A percentile compares a stretch with the other conserved stretches of the same genome.
Evolutionary conservation across 2,329 filamentous ascomycete species (phyloP).

Genomic region (Eurotiales sp.): DNA sequence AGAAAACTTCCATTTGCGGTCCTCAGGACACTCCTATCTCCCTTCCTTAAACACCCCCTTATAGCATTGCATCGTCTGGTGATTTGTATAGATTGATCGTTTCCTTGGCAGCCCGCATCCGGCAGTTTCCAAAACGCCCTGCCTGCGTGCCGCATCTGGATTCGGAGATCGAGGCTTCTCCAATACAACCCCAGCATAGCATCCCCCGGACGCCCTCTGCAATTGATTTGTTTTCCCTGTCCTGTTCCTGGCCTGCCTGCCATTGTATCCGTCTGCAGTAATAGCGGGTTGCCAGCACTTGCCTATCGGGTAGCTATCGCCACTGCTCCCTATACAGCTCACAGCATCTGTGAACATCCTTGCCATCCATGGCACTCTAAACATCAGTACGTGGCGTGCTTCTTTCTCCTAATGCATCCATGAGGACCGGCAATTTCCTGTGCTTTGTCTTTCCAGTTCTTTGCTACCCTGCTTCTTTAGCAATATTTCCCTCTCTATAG

Average conservation of each 20-base stretch:
- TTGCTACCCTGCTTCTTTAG: neutral
- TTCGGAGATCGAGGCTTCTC: neutral
- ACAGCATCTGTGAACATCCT: constrained; percentile 3
- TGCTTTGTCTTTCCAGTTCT: neutral
- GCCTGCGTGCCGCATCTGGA: too few relatives aligned
- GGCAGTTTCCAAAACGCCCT: too few relatives aligned
- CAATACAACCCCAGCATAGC: neutral
- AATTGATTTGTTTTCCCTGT: neutral
- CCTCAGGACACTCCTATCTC: too few relatives aligned
- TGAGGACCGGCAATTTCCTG: neutral
- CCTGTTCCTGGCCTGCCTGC: neutral
- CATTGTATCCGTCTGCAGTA: constrained; percentile 13
- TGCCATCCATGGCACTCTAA: constrained; percentile 13
- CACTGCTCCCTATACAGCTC: neutral
- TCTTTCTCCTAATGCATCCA: neutral
- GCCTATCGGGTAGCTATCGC: neutral
- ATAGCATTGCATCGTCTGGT: too few relatives aligned
- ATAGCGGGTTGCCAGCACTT: neutral
- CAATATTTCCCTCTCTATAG: neutral
- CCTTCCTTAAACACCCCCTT: too few relatives aligned
- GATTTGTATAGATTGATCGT: neutral
- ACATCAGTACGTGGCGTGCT: constrained; percentile 4
- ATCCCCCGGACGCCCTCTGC: too few relatives aligned
- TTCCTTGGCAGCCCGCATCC: constrained; percentile 10
- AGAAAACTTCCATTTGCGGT: neutral